Base-by-base conservation (phyloP, 2,329 filamentous ascomycete genomes). In the Beauveria caledonica region DNA sequence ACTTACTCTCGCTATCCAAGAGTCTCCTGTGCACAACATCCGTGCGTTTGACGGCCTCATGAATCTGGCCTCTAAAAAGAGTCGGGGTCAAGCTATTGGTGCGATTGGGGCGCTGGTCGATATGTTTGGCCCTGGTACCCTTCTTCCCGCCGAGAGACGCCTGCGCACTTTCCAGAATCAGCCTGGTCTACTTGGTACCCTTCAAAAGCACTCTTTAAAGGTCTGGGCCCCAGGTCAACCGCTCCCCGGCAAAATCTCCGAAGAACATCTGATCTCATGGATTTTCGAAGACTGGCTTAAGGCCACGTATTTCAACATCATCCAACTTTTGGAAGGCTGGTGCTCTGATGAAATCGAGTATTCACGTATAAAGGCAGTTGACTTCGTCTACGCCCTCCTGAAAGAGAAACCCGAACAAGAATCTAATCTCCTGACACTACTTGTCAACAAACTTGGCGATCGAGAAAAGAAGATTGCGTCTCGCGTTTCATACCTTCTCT, bases 351-450 rank as follows among this genome's bases (percentile, higher is more conserved):
- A 97, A 76, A 89, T 99, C 58, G 90, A 95, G 70, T 97, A 93
- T 74, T 92, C 95, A 45, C 87, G 95, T 63, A 89, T 87, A 53
- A 86, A 90, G 65, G 89, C 93, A 3, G 82, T 99, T 49, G 94
- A 92, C 65, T 96, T 96, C 68, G 88, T 97, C 42, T 97, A 87
- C 71, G 92, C 93, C 64, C 78, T 99, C 44, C 78, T 99, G 63
- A 94, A 91, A 72, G 92, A 96, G 72, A 99, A 96, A 76, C 93
- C 94, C 0, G 94, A 99, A 73, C 94, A 99, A 71, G 94, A 99
- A 73, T 88, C 93, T 60, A 99, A 99, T 71, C 77, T 99, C 64
- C 78, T 99, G 63, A 86, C 93, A 58, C 78, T 99, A 60, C 77
- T 99, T 61, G 91, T 99, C 66, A 97, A 97, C 78, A 99, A 99